A percentile compares a stretch with the other conserved stretches of the same genome.
Conservation (phyloP, 108 stramenopile genomes). For the Skeletonema marinoi region DNA sequence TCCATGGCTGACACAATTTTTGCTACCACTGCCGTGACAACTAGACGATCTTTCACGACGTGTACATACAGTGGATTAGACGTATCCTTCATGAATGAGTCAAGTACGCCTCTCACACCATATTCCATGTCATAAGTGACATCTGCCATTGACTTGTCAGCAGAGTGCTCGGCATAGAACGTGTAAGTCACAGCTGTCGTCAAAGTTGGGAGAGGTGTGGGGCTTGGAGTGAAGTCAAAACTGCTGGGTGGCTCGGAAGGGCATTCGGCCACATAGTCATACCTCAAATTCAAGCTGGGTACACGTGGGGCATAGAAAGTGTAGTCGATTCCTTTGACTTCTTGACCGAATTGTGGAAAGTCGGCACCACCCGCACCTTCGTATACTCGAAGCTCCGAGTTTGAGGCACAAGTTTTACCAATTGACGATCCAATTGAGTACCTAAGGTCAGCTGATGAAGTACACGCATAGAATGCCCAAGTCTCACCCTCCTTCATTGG, state of each 20-base stretch:
- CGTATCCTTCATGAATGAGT: slow-evolving; percentile 16
- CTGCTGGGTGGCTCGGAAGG: slow-evolving; percentile 25
- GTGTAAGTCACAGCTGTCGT: slow-evolving; percentile 23
- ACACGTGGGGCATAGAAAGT: slow-evolving; percentile 46
- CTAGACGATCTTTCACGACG: slow-evolving; percentile 10
- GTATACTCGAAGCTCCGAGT: slow-evolving; percentile 22
- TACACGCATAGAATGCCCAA: slow-evolving; percentile 29
- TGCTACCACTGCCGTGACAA: slow-evolving; percentile 15
- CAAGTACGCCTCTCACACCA: slow-evolving; percentile 18
- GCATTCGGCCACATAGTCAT: slow-evolving; percentile 35
- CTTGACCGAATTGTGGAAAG: slow-evolving; percentile 24
- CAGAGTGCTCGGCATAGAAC: slow-evolving; percentile 34
- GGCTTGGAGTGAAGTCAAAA: background rate
- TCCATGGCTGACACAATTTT: slow-evolving; percentile 18
- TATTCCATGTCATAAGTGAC: slow-evolving; percentile 25
- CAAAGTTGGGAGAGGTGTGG: slow-evolving; percentile 15
- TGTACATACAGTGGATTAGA: slow-evolving; percentile 18
- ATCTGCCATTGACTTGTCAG: slow-evolving; percentile 8
- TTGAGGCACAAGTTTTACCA: slow-evolving; percentile 28
- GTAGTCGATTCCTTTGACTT: slow-evolving; percentile 22
- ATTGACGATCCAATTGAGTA: slow-evolving; percentile 26
- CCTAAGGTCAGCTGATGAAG: slow-evolving; percentile 17
- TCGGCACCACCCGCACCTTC: slow-evolving; percentile 42
- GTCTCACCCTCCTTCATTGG: slow-evolving; percentile 22
- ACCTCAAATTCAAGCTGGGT: slow-evolving; percentile 27